Base-by-base conservation (phyloP, 1,284 basidiomycete genomes). In the Puccinia novopanici region DNA sequence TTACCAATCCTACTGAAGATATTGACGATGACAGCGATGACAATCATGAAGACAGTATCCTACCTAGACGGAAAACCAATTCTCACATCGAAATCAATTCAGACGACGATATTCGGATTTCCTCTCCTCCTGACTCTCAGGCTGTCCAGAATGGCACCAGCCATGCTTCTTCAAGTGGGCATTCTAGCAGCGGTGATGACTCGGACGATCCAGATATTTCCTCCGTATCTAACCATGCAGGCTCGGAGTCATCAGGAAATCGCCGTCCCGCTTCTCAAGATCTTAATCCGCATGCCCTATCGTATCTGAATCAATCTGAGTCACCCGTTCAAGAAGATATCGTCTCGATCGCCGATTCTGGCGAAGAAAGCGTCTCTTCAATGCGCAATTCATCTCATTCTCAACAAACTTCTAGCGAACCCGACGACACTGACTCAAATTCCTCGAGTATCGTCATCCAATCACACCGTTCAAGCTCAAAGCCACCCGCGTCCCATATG, bases 371-470 rank as follows among this genome's bases (percentile, higher is more conserved):
- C 22, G 45, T 42, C 27, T 52, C 45, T 55, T 52, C 48, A 54
- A 12, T 27, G 15, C 37, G 30, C 52, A 17, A 15, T 30, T 37
- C 48, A 52, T 55, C 70, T 2, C 3, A 57, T 40, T 55, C 30
- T n/a, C 27, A 54, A 40, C 2, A 73, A 52, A 52, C 45, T 17
- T 55, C 52, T 15, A 54, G 50, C 55, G 30, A 37, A 73, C 30
- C 30, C 24, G 22, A 73, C 22, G 24, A 74, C 13, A 2, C n/a
- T 9, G 24, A 4, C 37, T 61, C 72, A 27, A 19, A 37, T 59
- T 74, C 72, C 34, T 61, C 52, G 27, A 57, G 40, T 45, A 55
- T 59, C 9, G 40, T 74, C 54, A 24, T 55, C 27, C 72, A 74
- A 24, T 22, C 72, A 57, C 52, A 55, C 42, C 72, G 6, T 37